These are phyloP conservation scores for Pseudopithomyces chartarum DNA, from an alignment of 2,329 filamentous ascomycete species.

Conservation along the genomic window DNA sequence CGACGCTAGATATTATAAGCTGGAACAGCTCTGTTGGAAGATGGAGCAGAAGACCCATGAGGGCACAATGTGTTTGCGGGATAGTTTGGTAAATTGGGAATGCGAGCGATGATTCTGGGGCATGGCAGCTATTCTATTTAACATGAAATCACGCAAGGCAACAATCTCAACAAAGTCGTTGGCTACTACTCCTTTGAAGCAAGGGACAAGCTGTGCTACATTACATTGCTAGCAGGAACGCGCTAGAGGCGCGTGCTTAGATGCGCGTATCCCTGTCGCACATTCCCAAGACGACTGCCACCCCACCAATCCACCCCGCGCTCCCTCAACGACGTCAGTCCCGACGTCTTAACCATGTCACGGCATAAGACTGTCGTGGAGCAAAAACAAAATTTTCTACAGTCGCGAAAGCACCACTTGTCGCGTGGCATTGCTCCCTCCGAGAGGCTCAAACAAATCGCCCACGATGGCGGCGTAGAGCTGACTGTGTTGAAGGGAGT, in stretches of 20 bases:
- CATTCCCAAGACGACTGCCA: not conserved
- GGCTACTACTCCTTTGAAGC: too few species aligned
- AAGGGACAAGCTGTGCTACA: too few species aligned
- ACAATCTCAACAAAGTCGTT: too few species aligned
- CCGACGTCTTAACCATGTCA: slow-evolving; percentile 14
- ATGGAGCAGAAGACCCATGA: not conserved
- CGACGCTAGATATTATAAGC: not conserved
- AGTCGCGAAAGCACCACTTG: slow-evolving; percentile 65
- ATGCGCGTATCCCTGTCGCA: not conserved
- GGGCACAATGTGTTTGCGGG: not conserved
- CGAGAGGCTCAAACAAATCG: slow-evolving; percentile 58
- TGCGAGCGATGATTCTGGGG: too few species aligned
- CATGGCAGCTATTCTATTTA: too few species aligned
- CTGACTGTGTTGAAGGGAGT: slow-evolving; percentile 57
- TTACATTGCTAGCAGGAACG: not conserved
- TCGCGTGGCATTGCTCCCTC: slow-evolving; percentile 64
- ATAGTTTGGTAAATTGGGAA: too few species aligned
- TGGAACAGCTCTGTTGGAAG: not conserved
- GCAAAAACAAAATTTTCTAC: slow-evolving; percentile 69
- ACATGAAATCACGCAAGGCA: too few species aligned
- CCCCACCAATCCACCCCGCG: not conserved
- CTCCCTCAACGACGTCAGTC: not conserved
- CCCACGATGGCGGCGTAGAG: slow-evolving; percentile 50
- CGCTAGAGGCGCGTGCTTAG: not conserved
- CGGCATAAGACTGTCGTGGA: slow-evolving; percentile 54